Base-by-base conservation (phyloP, 1,284 basidiomycete species). In the Vanrija pseudolonga region DNA sequence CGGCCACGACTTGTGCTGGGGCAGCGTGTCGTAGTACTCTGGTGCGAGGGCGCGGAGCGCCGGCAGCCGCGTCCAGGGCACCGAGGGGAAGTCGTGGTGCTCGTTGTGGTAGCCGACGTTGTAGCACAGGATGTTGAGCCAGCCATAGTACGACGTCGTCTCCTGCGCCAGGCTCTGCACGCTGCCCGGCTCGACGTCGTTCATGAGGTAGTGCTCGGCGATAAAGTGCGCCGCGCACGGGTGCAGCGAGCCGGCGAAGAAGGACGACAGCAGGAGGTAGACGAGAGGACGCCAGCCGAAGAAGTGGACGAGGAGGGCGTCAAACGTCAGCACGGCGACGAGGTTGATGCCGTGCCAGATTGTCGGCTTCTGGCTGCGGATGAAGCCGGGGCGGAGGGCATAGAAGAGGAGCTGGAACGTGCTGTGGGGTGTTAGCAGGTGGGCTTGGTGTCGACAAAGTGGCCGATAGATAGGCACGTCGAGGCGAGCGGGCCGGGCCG, bases 91-190 rank as follows among this genome's bases (percentile, higher is more conserved):
- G 77, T 98, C 95, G 78, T 98, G 95, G 76, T 98, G 95, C 72
- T 98, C 95, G 77, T 98, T 97, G 74, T 98, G 95, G 73, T 97
- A 98, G 43, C 95, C 95, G 54, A 97, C 94, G 65, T 98, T 98
- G 77, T 97, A 98, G n/a, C 90, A 89, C 15, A 98, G 77, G 6
- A 87, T 64, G 75, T 98, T 98, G 56, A 98, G 80, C 48, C 85
- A 84, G 0, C 96, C 96, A 65, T 98, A 98, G 75, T 98, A 98
- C 54, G 87, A 90, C 77, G 93, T 98, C 0, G 96, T 98, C 78
- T 98, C 96, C 73, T 98, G 94, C 18, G 63, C 68, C 39, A 77
- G 60, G 28, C 59, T 66, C 50, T 69, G 62, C 17, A 69, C 51
- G 32, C 20, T 50, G 43, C 59, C 64, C 15, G 57, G 56, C 54